Base-by-base conservation (phyloP, 2,329 filamentous ascomycete genomes). In the Mycosphaerella sp. region DNA sequence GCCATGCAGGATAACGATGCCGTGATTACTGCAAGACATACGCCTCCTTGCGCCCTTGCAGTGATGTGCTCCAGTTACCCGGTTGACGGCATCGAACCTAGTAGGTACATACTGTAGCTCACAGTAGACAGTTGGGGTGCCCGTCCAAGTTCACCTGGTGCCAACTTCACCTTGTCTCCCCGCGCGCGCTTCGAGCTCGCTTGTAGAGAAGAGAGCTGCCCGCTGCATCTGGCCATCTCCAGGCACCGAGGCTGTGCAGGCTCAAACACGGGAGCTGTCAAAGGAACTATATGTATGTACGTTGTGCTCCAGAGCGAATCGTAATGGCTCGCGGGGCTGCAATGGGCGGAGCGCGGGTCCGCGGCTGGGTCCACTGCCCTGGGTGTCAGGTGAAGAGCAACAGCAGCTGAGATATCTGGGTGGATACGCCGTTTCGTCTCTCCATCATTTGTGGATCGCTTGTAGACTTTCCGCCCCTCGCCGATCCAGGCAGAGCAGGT, bases 381-480 rank as follows among this genome's bases (percentile, higher is more conserved):
- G 2, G 21, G 3, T 21, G 21, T 21, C 21, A 21, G 21, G 21
- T 4, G 21, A 21, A 21, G 48, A 39, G 41, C 52, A 26, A 34
- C 39, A 17, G 14, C 36, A 54, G 26, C 26, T 26, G 26, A 26
- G 26, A 48, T 34, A 17, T 17, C 14, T 17, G 14, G 14, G 52
- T 59, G 51, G 52, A 54, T 52, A 49, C 47, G 55, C 57, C 53
- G 55, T 53, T 53, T 55, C 48, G 54, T 55, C 41, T 53, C 46
- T 44, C 45, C 48, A 29, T 26, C 26, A 26, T 26, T 50, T 53
- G 55, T 60, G 58, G 58, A 58, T 56, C 48, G 51, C 53, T 56
- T 47, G 57, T 47, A 55, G 55, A 56, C 51, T 56, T 60, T 59
- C 51, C 46, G 55, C 57, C 51, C 52, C 49, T 45, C 50, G 52